phyloP scores from a whole-genome alignment of 2,329 filamentous ascomycete species.

The Mycosphaerella arachidis region DNA sequence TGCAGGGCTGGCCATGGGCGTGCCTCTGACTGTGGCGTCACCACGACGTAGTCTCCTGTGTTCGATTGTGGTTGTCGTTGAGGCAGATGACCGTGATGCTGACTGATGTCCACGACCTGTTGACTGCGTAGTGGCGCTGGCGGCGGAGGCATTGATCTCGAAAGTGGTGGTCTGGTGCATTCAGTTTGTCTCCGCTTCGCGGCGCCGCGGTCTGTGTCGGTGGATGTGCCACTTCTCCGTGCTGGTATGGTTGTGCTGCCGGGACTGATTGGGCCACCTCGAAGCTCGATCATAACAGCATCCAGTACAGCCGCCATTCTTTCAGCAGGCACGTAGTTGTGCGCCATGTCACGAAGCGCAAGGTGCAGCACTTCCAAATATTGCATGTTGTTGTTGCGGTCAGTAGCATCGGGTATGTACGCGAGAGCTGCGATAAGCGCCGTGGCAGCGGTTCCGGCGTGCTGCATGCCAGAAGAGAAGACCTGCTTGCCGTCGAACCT shows the following conservation, averaged over 20 bases:
- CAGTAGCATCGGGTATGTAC: slow-evolving; percentile 21
- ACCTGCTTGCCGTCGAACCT: slow-evolving; percentile 26
- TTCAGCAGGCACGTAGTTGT: slow-evolving; percentile 24
- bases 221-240: slow-evolving; percentile 15
- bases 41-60: slow-evolving; percentile 13
- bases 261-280: slow-evolving; percentile 23
- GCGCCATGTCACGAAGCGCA: slow-evolving; percentile 23
- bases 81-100: background rate
- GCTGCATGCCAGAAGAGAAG: slow-evolving; percentile 26
- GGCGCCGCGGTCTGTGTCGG: slow-evolving; percentile 15
- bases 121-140: slow-evolving; percentile 1
- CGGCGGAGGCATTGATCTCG: slow-evolving; percentile 17
- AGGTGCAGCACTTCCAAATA: slow-evolving; percentile 25
- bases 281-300: slow-evolving; percentile 23
- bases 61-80: slow-evolving; percentile 3
- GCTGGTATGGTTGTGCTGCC: slow-evolving; percentile 12
- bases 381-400: slow-evolving; percentile 25
- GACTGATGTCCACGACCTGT: background rate
- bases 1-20: slow-evolving; percentile 6
- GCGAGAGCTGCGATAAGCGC: slow-evolving; percentile 26
- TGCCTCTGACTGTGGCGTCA: slow-evolving; percentile 15
- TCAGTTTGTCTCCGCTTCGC: slow-evolving; percentile 21
- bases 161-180: background rate
- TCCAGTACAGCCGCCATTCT: slow-evolving; percentile 24
- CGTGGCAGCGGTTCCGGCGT: slow-evolving; percentile 24